Conservation (phyloP, 208 protist genomes). For the Trypanosoma mega region DNA sequence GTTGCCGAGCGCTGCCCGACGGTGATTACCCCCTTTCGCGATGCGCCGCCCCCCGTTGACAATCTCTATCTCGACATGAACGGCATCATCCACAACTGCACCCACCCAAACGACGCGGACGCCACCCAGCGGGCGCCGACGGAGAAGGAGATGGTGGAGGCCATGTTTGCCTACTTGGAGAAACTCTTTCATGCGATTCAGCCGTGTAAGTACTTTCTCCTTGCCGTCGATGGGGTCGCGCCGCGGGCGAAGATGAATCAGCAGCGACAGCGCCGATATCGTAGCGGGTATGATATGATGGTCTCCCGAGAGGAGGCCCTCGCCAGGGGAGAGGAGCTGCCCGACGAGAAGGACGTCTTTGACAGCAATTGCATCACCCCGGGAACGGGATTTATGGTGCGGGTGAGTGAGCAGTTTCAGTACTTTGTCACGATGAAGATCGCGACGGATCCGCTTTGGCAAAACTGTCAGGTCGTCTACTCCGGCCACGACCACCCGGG, state of each 20-base stretch:
- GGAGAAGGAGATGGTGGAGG: constrained; percentile 95
- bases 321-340: constrained; percentile 61
- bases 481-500: constrained; percentile 95
- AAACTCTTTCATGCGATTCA: constrained; percentile 95
- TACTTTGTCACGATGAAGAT: constrained; percentile 96
- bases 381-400: constrained; percentile 98
- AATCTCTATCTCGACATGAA: constrained; percentile 99
- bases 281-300: constrained; percentile 87
- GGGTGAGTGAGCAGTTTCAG: constrained; percentile 89
- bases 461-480: constrained; percentile 92
- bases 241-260: constrained; percentile 99
- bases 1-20: constrained; percentile 95
- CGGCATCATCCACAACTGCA: constrained; percentile 99
- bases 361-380: constrained; percentile 99
- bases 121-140: constrained; percentile 75
- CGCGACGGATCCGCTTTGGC: constrained; percentile 91
- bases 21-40: constrained; percentile 90
- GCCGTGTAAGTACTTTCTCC: constrained; percentile 96
- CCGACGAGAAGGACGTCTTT: constrained; percentile 89
- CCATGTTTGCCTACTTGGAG: constrained; percentile 97
- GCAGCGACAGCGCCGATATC: constrained; percentile 97
- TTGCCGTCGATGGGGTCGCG: constrained; percentile 98
- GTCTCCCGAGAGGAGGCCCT: constrained; percentile 75
- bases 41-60: constrained; percentile 94
- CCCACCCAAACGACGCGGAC: constrained; percentile 94